Evolutionary conservation across 257 asterid genomes (phyloP), one percentile per base, ranked within the genome.

Genomic region (Apocynum venetum): DNA sequence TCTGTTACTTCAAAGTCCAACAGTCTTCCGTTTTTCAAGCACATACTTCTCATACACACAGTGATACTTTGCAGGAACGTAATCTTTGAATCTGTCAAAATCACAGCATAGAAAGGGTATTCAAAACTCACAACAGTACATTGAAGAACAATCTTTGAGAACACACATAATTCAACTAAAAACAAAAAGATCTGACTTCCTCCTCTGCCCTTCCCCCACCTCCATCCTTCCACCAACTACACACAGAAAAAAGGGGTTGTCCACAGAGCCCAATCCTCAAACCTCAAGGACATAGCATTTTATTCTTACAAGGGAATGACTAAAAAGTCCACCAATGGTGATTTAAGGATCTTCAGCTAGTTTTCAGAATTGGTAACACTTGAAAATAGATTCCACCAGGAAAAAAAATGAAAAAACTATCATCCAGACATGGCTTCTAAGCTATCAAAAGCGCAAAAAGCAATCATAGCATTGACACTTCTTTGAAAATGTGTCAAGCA

Each of bases 51-150:
- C 98, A 41, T 96, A 96, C 59, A 91, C 52, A 79, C 93, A 77
- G 46, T 67, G 94, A 77, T 87, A 96, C 83, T 89, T 96, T 8
- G 80, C 88, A 6, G 99, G 99, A 79, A 96, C 81, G 56, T 85
- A 93, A 43, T 87, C 88, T 89, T 90, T 93, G 94, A 96, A 96
- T 82, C 99, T 96, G 95, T 83, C 80, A 73, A 82, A 60, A 68
- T 36, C 79, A 72, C 76, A 78, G 80, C 61, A 67, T 64, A 74
- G 78, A 48, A 71, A 53, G 69, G 17, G 65, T 7, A 78, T 70
- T 77, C 73, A 60, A 59, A 48, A 73, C 10, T 72, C 41, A n/a
- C 31, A 72, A 63, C 47, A 60, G 68, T 17, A 46, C 36, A 31
- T 57, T 74, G 47, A 49, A 48, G 36, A 31, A 5, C 4, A 8